These are phyloP conservation scores for Bonia amplexicaulis DNA, from an alignment of 176 grass and related monocot species.

Conservation along the genomic window DNA sequence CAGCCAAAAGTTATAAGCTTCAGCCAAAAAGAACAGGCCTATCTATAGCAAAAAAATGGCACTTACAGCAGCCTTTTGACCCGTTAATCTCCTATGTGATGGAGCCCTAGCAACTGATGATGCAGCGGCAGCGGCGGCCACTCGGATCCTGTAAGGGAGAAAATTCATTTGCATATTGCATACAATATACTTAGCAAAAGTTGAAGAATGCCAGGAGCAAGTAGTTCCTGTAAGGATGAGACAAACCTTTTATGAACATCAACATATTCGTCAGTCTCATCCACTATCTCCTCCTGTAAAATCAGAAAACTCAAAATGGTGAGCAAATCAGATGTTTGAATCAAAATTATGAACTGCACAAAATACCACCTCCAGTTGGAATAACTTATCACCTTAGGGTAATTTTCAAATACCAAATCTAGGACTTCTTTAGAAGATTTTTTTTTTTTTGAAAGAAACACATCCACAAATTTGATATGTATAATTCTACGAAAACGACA, in stretches of 20 bases:
- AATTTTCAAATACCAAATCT: neutral
- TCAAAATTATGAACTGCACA: conserved; percentile 3
- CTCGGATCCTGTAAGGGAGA: conserved; percentile 68
- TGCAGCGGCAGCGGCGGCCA: conserved; percentile 85
- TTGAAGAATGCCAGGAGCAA: conserved; percentile 2
- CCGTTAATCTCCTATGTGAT: conserved; percentile 75
- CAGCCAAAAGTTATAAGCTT: too few species aligned
- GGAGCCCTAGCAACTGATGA: conserved; percentile 97
- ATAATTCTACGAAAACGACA: neutral
- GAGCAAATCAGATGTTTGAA: neutral
- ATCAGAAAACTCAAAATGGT: conserved; percentile 8
- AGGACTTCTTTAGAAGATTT: neutral
- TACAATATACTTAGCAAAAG: conserved; percentile 9
- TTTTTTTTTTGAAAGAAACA: neutral
- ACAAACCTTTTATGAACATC: conserved; percentile 97
- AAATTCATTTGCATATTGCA: conserved; percentile 13
- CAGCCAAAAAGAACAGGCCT: too few species aligned
- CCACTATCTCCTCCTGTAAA: conserved; percentile 95
- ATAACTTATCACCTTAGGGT: neutral
- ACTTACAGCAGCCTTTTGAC: conserved; percentile 82
- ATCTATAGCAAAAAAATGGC: neutral
- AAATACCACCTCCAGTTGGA: neutral
- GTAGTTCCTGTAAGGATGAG: neutral
- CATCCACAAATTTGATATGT: neutral
- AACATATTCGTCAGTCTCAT: conserved; percentile 99